Conservation (phyloP, 768 basidiomycete genomes). For the Tylopilus felleus region DNA sequence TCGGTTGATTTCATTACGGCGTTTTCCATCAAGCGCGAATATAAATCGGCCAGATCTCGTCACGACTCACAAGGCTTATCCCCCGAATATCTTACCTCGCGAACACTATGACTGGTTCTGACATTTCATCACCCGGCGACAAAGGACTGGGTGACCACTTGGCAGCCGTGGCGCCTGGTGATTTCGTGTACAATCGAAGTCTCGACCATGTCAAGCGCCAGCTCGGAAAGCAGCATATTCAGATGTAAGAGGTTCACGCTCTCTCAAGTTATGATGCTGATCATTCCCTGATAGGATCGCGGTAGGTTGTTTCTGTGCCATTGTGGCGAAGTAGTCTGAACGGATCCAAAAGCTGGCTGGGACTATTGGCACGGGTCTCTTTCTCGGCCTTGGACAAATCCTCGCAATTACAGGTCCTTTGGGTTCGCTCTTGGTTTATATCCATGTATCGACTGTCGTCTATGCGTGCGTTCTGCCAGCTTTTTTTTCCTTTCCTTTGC, state of each 20-base stretch:
- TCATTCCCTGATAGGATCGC: conserved; percentile 12
- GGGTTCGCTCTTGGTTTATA: conserved; percentile 29
- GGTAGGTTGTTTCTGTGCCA: conserved; percentile 8
- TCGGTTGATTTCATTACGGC: no score
- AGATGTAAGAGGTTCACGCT: conserved; percentile 12
- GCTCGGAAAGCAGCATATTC: conserved; percentile 20
- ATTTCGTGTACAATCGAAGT: conserved; percentile 3
- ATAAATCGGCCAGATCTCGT: no score
- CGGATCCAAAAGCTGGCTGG: conserved; percentile 25
- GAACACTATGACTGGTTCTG: no score
- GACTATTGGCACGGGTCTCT: conserved; percentile 31
- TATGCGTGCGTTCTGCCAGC: conserved; percentile 19
- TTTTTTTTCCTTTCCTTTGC: background rate
- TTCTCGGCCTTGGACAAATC: conserved; percentile 29
- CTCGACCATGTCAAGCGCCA: conserved; percentile 19
- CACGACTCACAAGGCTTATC: no score
- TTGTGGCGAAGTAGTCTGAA: background rate
- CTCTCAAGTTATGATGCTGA: background rate
- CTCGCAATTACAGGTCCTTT: conserved; percentile 27
- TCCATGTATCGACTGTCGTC: conserved; percentile 26
- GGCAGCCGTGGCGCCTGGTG: no score
- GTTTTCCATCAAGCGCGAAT: no score
- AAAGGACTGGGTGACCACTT: no score
- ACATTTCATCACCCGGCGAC: no score
- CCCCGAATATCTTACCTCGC: no score